Evolutionary conservation across 306 rosid species (phyloP), one percentile per base, ranked within the genome.

Genomic region (Clitoria ternatea): DNA sequence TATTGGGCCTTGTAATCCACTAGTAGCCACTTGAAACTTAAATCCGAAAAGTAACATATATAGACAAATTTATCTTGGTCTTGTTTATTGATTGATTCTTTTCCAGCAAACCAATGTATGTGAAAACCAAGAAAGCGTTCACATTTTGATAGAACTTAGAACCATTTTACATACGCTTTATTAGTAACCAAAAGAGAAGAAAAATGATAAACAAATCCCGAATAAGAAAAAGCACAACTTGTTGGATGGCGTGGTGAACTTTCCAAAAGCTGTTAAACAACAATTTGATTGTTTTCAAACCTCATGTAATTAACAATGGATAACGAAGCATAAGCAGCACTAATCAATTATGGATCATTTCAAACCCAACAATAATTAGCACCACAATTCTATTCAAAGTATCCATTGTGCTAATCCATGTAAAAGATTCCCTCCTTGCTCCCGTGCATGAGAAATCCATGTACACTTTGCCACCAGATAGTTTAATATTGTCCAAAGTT

Each of bases 1-100:
- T 70, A 56, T 42, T 56, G 6, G 66, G 57, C 15, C 1, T n/a
- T n/a, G n/a, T 70, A 27, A 42, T 40, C 75, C 65, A 69, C 65
- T 69, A 69, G 11, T 8, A 17, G 0, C 73, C 62, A 33, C 23
- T 50, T 35, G 53, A 4, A 55, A 22, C 52, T 55, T 55, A 26
- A 54, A 70, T 55, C 50, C 62, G 56, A 17, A 26, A 55, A 26
- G 27, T 47, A 39, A 40, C 55, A 35, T 5, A 35, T 5, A 50
- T 14, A 24, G n/a, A 5, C 53, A 23, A 15, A 26, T 17, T 55
- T 11, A 23, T 10, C 1, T 14, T 69, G 9, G 1, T 50, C 27
- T n/a, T 4, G 11, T 22, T 48, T n/a, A n/a, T n/a, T 68, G 35
- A 57, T 52, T 69, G 75, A 54, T 12, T 69, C 26, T 37, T 69